Base-by-base conservation (phyloP, 2,329 filamentous ascomycete genomes). In the Coccinonectria pachysandricola region DNA sequence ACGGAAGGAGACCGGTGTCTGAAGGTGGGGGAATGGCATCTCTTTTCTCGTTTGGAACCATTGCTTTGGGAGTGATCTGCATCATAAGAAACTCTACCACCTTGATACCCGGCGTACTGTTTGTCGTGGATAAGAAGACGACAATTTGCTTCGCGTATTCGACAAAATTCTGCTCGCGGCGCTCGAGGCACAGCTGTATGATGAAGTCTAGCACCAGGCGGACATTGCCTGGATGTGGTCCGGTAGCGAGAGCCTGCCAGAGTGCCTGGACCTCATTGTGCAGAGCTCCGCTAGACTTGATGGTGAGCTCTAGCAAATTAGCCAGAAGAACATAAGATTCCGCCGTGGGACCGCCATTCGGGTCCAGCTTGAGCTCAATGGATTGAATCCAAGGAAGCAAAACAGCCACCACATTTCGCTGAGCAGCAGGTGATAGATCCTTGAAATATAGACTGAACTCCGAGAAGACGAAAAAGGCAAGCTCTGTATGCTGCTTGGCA, bases 61-160 rank as follows among this genome's bases (percentile, higher is more conserved):
- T 96, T n/a, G 86, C 82, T 52, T 91, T 92, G 1, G 92, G 88
- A 0, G 75, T 83, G 36, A 98, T 86, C 39, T 95, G 86, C 56
- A 92, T 68, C 15, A 96, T 62, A 28, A 98, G 66, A 42, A 95
- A 95, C 39, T 98, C 91, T 8, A 98, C 79, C 3, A 98, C 87
- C 46, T 93, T 92, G 24, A 83, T 79, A 1, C 87, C 87, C 2
- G 87, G 49, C 57, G 80, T 47, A 71, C 62, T 70, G 36, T 63
- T 67, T 1, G 69, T 94, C 39, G 84, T 91, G 0, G 91, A 92
- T 5, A 98, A 56, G 51, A 95, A 96, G 1, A 98, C 92, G 10
- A 96, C 86, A 27, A 98, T 91, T 53, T 98, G 91, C 59, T 96
- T 98, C 5, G 88, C 88, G 49, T 92, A 94, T 43, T 95, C 85